Base-by-base conservation (phyloP, 2,329 filamentous ascomycete genomes). In the Madurella fahalii region DNA sequence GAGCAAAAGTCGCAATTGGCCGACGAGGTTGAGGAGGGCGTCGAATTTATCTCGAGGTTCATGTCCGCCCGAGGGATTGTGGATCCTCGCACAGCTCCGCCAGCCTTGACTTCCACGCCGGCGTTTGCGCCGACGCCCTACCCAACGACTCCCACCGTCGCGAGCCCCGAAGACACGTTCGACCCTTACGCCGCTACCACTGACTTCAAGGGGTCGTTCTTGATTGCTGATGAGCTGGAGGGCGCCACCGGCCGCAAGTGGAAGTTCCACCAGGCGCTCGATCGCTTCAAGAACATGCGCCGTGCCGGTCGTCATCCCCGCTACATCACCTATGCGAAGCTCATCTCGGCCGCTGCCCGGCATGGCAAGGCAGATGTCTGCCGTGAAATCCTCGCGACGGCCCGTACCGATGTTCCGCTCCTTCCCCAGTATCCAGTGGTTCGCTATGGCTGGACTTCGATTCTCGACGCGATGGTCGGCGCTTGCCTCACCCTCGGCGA, bases 281-380 rank as follows among this genome's bases (percentile, higher is more conserved):
- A 79, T 60, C 87, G 90, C 63, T 90, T 97, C 73, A 89, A 86
- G 69, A 96, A 95, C 74, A 96, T 96, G 77, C 91, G 94, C 60
- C 90, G 92, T 56, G 84, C 89, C 66, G 92, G 93, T 59, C 86
- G 91, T 67, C 91, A 96, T 69, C 91, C 93, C 50, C 85, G 93
- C 57, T 97, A 97, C 75, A 94, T 96, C 71, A 96, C 92, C 1
- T 96, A 97, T 65, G 91, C 92, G 47, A 97, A 96, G 79, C 79
- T 99, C 61, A 96, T 99, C 66, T 86, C 87, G 46, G 89, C 90
- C 55, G 92, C 93, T 60, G 90, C 92, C 51, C 90, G 93, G 66
- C 86, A 91, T 60, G 83, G 88, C 65, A 90, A 92, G 67, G 82
- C 90, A 72, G 86, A 88, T 50, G 73, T 95, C 46, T 91, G 90